phyloP scores from a whole-genome alignment of 2,329 filamentous ascomycete genomes.

The Chrysoporthe austroafricana region DNA sequence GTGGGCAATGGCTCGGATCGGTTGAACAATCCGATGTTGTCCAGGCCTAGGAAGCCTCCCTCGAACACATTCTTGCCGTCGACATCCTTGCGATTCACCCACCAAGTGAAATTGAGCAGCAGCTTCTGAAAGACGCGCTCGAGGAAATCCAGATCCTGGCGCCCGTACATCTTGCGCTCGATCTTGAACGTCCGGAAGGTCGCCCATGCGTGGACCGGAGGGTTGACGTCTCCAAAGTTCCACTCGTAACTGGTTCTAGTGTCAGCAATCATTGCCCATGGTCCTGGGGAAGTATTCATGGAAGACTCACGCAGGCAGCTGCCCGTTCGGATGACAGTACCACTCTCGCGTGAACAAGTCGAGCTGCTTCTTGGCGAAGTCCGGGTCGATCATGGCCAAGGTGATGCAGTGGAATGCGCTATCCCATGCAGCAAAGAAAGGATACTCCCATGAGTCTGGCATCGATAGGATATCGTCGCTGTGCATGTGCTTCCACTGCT shows the following conservation, averaged over 20 bases:
- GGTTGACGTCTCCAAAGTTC: constrained; percentile 98
- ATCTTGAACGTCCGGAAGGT: constrained; percentile 98
- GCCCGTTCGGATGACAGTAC: constrained; percentile 98
- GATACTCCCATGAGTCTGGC: constrained; percentile 99
- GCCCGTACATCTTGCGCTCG: constrained; percentile 94
- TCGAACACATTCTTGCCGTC: constrained; percentile 98
- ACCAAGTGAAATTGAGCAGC: constrained; percentile 97
- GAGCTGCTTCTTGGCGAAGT: constrained; percentile 97
- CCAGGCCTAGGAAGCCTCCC: constrained; percentile 90
- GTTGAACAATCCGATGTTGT: constrained; percentile 98
- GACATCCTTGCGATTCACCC: constrained; percentile 94
- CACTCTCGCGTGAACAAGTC: constrained; percentile 95
- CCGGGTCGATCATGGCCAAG: constrained; percentile 94
- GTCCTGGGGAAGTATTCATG: not conserved
- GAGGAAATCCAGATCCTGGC: constrained; percentile 92
- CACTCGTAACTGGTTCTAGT: constrained; percentile 71
- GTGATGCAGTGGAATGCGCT: constrained; percentile 97
- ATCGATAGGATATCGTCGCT: constrained; percentile 95
- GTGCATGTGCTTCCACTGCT: constrained; percentile 92
- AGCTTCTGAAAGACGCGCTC: constrained; percentile 97
- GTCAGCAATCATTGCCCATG: not conserved
- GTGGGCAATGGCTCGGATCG: constrained; percentile 93
- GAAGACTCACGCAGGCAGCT: constrained; percentile 75
- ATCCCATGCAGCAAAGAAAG: constrained; percentile 97
- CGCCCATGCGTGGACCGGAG: constrained; percentile 94